Conservation (phyloP, 1,284 basidiomycete species). For the Cryptococcus neoformans region DNA sequence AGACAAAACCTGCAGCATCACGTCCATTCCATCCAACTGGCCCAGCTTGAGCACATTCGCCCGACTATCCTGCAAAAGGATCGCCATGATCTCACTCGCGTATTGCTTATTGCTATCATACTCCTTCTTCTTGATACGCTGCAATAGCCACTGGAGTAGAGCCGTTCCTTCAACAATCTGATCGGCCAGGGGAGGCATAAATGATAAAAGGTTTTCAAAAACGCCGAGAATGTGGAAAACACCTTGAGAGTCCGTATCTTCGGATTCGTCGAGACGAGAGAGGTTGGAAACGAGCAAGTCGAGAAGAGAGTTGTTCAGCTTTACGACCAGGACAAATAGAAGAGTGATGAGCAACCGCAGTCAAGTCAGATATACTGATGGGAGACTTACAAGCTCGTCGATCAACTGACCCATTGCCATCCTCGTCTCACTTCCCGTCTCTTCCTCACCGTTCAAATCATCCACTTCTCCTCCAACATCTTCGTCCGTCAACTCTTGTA, state of each 20-base stretch:
- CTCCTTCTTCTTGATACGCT: slow-evolving; percentile 65
- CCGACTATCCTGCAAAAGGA: slow-evolving; percentile 72
- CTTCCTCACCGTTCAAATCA: slow-evolving; percentile 66
- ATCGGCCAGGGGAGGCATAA: slow-evolving; percentile 70
- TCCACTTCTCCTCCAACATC: slow-evolving; percentile 79
- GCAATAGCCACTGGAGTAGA: slow-evolving; percentile 74
- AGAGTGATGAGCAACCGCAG: neutral
- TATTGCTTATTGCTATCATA: slow-evolving; percentile 86
- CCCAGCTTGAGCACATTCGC: slow-evolving; percentile 64
- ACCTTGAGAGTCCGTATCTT: slow-evolving; percentile 80
- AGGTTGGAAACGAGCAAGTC: slow-evolving; percentile 91
- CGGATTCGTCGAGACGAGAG: slow-evolving; percentile 67
- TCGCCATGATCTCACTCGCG: slow-evolving; percentile 82
- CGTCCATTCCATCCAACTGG: slow-evolving; percentile 74
- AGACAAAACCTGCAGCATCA: slow-evolving; percentile 70
- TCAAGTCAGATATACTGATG: neutral
- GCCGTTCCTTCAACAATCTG: slow-evolving; percentile 69
- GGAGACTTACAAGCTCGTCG: slow-evolving; percentile 63
- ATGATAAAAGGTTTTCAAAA: slow-evolving; percentile 88
- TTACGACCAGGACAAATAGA: neutral
- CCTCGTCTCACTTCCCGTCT: slow-evolving; percentile 36
- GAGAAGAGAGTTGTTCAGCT: slow-evolving; percentile 78
- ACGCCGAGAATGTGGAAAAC: slow-evolving; percentile 89
- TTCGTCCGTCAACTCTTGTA: slow-evolving; percentile 95
- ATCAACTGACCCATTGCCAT: slow-evolving; percentile 65